Percentiles rank a stretch among this genome's conserved stretches.
Conservation (phyloP, 768 basidiomycete species). For the Cystoderma amianthinum region DNA sequence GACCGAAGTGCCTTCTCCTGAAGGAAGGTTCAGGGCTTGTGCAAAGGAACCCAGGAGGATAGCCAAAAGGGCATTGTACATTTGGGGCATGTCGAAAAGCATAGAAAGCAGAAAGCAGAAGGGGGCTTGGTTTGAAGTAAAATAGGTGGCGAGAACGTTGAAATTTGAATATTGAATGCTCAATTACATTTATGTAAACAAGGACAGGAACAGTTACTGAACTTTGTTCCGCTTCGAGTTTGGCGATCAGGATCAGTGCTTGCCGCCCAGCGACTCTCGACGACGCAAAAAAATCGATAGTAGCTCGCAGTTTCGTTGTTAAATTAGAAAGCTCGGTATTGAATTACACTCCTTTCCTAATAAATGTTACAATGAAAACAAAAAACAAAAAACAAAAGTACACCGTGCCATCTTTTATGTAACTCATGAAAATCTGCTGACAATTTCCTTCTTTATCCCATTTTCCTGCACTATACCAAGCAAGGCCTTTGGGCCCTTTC, state of each 20-base stretch:
- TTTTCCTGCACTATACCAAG: conserved; percentile 67
- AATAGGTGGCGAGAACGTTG: too few relatives aligned
- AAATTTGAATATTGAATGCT: too few relatives aligned
- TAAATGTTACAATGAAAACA: not conserved
- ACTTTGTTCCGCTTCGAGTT: conserved; percentile 68
- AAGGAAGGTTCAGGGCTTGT: too few relatives aligned
- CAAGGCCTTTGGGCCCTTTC: conserved; percentile 65
- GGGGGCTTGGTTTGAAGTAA: too few relatives aligned
- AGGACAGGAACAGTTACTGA: conserved; percentile 39
- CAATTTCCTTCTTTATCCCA: conserved; percentile 82
- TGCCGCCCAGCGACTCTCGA: conserved; percentile 68
- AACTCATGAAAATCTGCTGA: conserved; percentile 66
- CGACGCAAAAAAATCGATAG: conserved; percentile 55
- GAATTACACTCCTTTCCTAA: conserved; percentile 84
- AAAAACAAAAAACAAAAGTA: conserved; percentile 30
- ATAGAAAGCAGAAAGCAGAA: too few relatives aligned
- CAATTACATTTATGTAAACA: too few relatives aligned
- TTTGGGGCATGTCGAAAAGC: too few relatives aligned
- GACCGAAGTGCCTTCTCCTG: too few relatives aligned
- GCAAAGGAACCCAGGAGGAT: too few relatives aligned
- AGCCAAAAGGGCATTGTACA: too few relatives aligned
- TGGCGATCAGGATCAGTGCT: conserved; percentile 43
- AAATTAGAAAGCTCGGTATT: conserved; percentile 76
- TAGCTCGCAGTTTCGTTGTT: conserved; percentile 46
- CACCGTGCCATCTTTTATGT: conserved; percentile 85